Base-by-base conservation (phyloP, 1,284 basidiomycete genomes). In the Leccinum huronense region DNA sequence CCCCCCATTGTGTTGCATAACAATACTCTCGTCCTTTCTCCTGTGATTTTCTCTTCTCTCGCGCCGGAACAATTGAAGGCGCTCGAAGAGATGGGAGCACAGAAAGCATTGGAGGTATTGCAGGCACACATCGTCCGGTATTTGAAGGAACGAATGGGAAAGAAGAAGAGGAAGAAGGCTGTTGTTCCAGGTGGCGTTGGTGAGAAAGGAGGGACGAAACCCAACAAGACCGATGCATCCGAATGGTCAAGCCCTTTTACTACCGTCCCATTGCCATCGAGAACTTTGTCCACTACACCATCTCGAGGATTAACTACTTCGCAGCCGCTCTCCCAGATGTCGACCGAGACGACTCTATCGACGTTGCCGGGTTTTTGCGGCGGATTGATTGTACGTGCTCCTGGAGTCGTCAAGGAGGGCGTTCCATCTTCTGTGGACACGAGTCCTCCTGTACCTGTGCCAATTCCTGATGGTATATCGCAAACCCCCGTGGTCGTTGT, bases 101-200 rank as follows among this genome's bases (percentile, higher is more conserved):
- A 91, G 73, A 89, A 91, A 71, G 93, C 94, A 9, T 78, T 97
- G 62, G 86, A 88, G 70, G 88, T 93, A 27, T 79, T 97, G 58
- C 94, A 94, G 69, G 86, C 85, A 1, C 91, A 94, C 72, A 91
- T 96, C 72, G 91, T 95, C 42, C 84, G 88, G 58, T 92, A 89
- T 66, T 80, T 95, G 72, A 95, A 95, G 78, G 92, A 94, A 76
- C 85, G 87, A 68, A 85, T 86, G 65, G 72, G 72, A 19, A 74
- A 73, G 65, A 75, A 76, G 61, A 76, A 74, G 65, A 73, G 75
- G 59, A 75, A 76, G 65, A 73, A 73, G 48, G 45, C 59, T 10
- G n/a, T 16, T 51, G 48, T 11, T 53, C 23, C 55, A 1, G 30
- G 59, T 13, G 48, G 60, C 3, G 16, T 10, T 27, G 42, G 61